Base-by-base conservation (phyloP, 176 grass and related monocot genomes). In the Carex littledalei region DNA sequence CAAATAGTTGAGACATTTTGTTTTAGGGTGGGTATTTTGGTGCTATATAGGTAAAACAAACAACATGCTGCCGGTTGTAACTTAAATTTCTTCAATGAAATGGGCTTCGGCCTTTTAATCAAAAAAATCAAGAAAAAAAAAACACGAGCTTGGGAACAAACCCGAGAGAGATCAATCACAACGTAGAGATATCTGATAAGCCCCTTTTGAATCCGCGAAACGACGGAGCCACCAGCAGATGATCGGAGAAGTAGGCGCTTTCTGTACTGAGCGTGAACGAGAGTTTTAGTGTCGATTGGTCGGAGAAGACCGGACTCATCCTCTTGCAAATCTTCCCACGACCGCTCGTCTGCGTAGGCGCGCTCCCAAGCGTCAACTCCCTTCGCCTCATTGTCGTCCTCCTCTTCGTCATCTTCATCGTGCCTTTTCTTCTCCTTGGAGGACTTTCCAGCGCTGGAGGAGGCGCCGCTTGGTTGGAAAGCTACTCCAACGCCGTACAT, bases 311-410 rank as follows among this genome's bases (percentile, higher is more conserved):
- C 96, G 5, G 96, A 92, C 78, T 99, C 96, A 81, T 99, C 96
- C 87, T 99, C 96, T 84, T 99, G 93, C 86, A 99, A 86, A 76
- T 89, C 84, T 85, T 99, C 96, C 96, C 96, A 99, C 74, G 96
- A 99, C 3, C 96, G 89, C 59, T 99, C 96, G 88, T 99, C 93
- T 37, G 96, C 93, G 87, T 99, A 99, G n/a, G 96, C 91, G 21
- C 93, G 93, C 90, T 94, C 93, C 96, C 96, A 95, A 16, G 93
- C 91, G 59, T 99, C 93, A 68, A 89, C 86, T 29, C 86, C 90
- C 43, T 88, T 76, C 41, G 87, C 95, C 56, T 88, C 89, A 12
- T 85, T 89, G 56, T 74, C 83, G 55, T 90, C 81, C 53, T 94
- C 95, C 15, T 93, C 89, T 0, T 93, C 95, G 0, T 95, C 91